A percentile compares a stretch with the other conserved stretches of the same genome.
phyloP scores from a whole-genome alignment of 1,139 yeast genomes.

The Insectozyma bohioensis region DNA sequence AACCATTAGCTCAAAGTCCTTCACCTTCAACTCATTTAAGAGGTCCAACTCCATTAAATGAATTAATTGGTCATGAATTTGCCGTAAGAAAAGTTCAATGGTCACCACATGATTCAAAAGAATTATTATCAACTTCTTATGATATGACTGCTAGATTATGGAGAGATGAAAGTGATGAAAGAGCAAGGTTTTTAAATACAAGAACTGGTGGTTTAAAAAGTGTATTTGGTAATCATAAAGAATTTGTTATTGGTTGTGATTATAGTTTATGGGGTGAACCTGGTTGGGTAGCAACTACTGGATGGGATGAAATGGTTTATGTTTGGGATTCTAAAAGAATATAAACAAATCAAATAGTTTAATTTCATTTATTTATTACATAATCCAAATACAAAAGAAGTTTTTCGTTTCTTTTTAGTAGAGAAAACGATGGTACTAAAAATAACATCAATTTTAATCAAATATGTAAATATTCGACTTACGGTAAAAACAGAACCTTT shows the following conservation, averaged over 20 bases:
- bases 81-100: constrained; percentile 81
- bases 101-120: constrained; percentile 84
- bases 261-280: constrained; percentile 97
- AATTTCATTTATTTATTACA: too few species aligned
- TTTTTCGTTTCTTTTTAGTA: too few species aligned
- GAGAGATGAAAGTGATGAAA: constrained; percentile 65
- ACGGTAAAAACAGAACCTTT: too few species aligned
- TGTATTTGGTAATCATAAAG: constrained; percentile 71
- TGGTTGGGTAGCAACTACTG: constrained; percentile 93
- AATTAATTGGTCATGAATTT: constrained; percentile 82
- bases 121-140: constrained; percentile 74
- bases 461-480: too few species aligned
- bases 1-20: constrained; percentile 35
- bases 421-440: too few species aligned
- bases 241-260: constrained; percentile 93
- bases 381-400: background rate
- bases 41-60: constrained; percentile 74
- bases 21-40: constrained; percentile 46
- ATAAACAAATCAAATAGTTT: too few species aligned
- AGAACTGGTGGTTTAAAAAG: constrained; percentile 46
- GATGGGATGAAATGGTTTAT: constrained; percentile 95
- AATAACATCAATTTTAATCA: too few species aligned
- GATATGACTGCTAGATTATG: constrained; percentile 92
- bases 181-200: constrained; percentile 45
- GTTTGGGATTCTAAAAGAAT: constrained; percentile 75